Percentiles rank a stretch among this genome's conserved stretches.
Evolutionary conservation across 495 filamentous ascomycete species (phyloP).

Genomic region (Hypoxylon lenormandii): DNA sequence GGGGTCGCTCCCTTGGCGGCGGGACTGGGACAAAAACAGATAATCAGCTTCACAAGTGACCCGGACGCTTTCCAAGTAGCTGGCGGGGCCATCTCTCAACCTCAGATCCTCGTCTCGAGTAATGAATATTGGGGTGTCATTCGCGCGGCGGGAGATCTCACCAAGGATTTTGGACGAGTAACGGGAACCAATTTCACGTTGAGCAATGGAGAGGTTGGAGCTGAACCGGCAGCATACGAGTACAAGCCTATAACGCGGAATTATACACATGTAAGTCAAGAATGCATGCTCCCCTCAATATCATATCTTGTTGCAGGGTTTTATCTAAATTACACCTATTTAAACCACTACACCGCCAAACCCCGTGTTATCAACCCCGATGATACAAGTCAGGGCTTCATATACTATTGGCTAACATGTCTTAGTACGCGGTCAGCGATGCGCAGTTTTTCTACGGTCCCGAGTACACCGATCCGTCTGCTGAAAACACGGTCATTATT

Average conservation of each 20-base stretch:
- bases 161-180: slow-evolving; percentile 77
- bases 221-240: slow-evolving; percentile 54
- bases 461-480: slow-evolving; percentile 58
- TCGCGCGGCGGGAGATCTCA: slow-evolving; percentile 73
- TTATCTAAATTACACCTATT: too few species aligned
- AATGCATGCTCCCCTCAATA: not conserved
- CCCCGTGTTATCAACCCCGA: too few species aligned
- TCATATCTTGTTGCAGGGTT: too few species aligned
- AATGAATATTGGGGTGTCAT: slow-evolving; percentile 76
- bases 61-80: slow-evolving; percentile 59
- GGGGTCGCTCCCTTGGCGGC: slow-evolving; percentile 46
- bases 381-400: not conserved
- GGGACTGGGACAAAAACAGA: slow-evolving; percentile 68
- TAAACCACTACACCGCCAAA: too few species aligned
- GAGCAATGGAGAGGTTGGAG: slow-evolving; percentile 59
- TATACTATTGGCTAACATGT: slow-evolving; percentile 8
- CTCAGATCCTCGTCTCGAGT: slow-evolving; percentile 65
- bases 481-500: slow-evolving; percentile 69
- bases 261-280: slow-evolving; percentile 59
- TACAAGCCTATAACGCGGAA: slow-evolving; percentile 61
- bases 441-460: slow-evolving; percentile 60
- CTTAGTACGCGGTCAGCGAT: slow-evolving; percentile 59
- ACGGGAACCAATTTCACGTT: slow-evolving; percentile 71
- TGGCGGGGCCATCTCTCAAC: slow-evolving; percentile 57
- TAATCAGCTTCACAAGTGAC: slow-evolving; percentile 62